Conservation (phyloP, 768 basidiomycete genomes). For the Mycena haematopus region DNA sequence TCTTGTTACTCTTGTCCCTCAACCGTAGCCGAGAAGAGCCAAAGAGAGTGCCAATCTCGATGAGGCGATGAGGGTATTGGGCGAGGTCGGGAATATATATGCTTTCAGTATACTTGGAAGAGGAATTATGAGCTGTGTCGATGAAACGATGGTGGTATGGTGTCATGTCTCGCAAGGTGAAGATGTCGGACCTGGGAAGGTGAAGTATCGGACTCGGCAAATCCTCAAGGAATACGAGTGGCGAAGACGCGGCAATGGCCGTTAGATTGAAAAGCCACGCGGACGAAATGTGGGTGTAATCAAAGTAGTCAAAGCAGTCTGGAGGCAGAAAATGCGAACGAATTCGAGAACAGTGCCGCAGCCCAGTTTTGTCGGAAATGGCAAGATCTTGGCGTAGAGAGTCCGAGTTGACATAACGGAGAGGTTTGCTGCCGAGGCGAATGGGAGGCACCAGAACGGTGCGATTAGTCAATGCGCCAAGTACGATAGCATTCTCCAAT, state of each 20-base stretch:
- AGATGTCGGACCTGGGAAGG: conserved; percentile 47
- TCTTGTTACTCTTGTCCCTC: conserved; percentile 43
- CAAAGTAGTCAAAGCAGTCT: conserved; percentile 67
- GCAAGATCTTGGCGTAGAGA: conserved; percentile 52
- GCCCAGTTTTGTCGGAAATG: conserved; percentile 57
- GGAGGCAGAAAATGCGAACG: conserved; percentile 44
- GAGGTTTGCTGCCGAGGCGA: conserved; percentile 64
- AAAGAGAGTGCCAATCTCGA: conserved; percentile 79
- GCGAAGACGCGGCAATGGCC: conserved; percentile 43
- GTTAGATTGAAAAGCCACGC: conserved; percentile 68
- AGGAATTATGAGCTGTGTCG: conserved; percentile 44
- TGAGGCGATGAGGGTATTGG: conserved; percentile 50
- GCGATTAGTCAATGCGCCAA: conserved; percentile 72
- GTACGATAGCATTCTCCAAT: conserved; percentile 82
- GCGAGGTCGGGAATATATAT: conserved; percentile 53
- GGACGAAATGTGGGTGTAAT: conserved; percentile 74
- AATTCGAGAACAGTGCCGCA: conserved; percentile 55
- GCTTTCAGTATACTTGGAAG: conserved; percentile 49
- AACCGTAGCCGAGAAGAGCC: conserved; percentile 74
- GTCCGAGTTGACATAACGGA: conserved; percentile 64
- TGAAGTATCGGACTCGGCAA: conserved; percentile 56
- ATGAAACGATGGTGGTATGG: conserved; percentile 72
- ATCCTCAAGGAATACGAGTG: conserved; percentile 57
- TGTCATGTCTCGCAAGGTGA: conserved; percentile 55
- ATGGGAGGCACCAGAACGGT: conserved; percentile 83